A percentile compares a stretch with the other conserved stretches of the same genome.
phyloP scores from a whole-genome alignment of 805 yeast species.

The Millerozyma miso region DNA sequence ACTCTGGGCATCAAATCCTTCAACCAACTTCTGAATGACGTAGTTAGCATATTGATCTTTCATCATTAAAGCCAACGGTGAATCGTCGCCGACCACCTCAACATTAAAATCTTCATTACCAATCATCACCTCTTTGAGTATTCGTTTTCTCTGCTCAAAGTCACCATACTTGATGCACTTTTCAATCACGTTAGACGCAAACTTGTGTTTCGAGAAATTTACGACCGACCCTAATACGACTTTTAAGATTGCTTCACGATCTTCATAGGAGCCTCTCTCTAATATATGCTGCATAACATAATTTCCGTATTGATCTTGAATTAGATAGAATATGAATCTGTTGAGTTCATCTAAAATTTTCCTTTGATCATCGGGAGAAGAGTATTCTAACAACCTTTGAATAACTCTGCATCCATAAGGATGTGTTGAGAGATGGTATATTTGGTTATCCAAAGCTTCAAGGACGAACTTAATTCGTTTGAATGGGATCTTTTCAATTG shows the following conservation, averaged over 20 bases:
- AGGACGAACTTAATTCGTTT: conserved; percentile 66
- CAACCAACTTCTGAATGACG: conserved; percentile 92
- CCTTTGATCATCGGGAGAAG: conserved; percentile 59
- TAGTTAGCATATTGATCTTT: conserved; percentile 97
- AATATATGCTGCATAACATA: conserved; percentile 95
- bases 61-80: conserved; percentile 87
- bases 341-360: conserved; percentile 68
- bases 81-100: conserved; percentile 52
- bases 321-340: conserved; percentile 65
- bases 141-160: conserved; percentile 52
- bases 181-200: conserved; percentile 97
- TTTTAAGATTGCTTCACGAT: conserved; percentile 57
- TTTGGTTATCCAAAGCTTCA: conserved; percentile 62
- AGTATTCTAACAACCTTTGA: conserved; percentile 84
- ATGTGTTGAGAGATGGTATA: conserved; percentile 86
- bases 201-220: conserved; percentile 88
- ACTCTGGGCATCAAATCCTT: conserved; percentile 59
- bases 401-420: conserved; percentile 98
- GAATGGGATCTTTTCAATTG: conserved; percentile 82
- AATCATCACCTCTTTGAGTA: conserved; percentile 64
- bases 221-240: conserved; percentile 72
- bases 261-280: conserved; percentile 68
- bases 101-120: conserved; percentile 44
- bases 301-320: conserved; percentile 96
- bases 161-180: conserved; percentile 79